A percentile compares a stretch with the other conserved stretches of the same genome.
Conservation (phyloP, 2,329 filamentous ascomycete genomes). For the Botrytis cinerea region DNA sequence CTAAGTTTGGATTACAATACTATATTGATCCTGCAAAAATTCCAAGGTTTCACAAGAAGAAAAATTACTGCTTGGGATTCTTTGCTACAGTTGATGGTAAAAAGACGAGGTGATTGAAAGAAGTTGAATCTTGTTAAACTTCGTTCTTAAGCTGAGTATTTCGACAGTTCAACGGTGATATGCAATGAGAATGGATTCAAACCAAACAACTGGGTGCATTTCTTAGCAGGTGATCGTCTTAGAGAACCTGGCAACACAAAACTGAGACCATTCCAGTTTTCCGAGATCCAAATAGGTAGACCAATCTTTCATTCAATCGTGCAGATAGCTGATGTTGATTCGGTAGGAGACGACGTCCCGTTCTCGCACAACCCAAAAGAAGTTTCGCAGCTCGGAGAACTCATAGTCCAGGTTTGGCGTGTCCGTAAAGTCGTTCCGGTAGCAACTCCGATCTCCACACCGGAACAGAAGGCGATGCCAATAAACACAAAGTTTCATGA, state of each 20-base stretch:
- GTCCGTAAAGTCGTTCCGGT: constrained; percentile 1
- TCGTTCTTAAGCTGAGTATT: neutral
- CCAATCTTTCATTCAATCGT: neutral
- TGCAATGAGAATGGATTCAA: constrained; percentile 23
- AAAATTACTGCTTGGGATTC: constrained; percentile 12
- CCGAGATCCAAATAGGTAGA: constrained; percentile 15
- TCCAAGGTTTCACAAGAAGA: neutral
- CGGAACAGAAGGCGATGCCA: neutral
- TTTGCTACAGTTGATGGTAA: constrained; percentile 17
- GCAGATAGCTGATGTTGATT: neutral
- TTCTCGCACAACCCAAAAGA: neutral
- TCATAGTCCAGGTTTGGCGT: constrained; percentile 20
- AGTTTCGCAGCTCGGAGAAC: constrained; percentile 19
- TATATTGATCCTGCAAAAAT: neutral
- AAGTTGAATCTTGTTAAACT: neutral
- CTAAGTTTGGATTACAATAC: constrained; percentile 6
- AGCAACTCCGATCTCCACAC: neutral
- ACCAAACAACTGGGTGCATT: neutral
- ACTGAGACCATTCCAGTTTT: constrained; percentile 2
- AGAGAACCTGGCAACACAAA: neutral
- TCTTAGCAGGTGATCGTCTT: neutral
- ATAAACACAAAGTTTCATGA: neutral
- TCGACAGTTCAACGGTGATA: constrained; percentile 3
- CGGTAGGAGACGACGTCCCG: neutral
- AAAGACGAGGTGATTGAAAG: neutral